These are phyloP conservation scores for Fusarium agapanthi DNA, from an alignment of 2,329 filamentous ascomycete species.

Conservation along the genomic window DNA sequence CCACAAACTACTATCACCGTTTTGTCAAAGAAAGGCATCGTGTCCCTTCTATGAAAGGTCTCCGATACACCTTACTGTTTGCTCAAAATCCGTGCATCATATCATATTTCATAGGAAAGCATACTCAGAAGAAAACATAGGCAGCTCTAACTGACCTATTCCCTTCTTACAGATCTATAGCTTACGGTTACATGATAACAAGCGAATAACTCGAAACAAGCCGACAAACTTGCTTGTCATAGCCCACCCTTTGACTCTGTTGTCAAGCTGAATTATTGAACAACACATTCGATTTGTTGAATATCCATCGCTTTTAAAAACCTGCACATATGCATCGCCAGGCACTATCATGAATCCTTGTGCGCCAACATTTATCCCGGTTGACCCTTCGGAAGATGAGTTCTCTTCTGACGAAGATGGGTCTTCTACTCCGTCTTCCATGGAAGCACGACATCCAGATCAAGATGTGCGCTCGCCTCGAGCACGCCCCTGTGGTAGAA, in stretches of 20 bases:
- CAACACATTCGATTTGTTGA: not conserved
- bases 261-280: not conserved
- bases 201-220: not conserved
- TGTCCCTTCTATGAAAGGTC: not conserved
- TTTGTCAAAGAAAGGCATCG: not conserved
- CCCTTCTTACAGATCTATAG: not conserved
- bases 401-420: not conserved
- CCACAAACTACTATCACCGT: not conserved
- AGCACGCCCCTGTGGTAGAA: not conserved
- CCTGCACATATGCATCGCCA: not conserved
- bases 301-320: not conserved
- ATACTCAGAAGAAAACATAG: not conserved
- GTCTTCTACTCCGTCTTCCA: not conserved
- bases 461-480: not conserved
- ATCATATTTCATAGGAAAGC: not conserved
- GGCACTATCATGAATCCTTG: constrained; percentile 42
- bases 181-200: not conserved
- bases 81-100: not conserved
- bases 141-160: not conserved
- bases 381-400: not conserved
- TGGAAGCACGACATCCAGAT: not conserved
- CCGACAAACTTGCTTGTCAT: not conserved
- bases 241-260: not conserved
- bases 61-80: not conserved
- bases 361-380: constrained; percentile 41